Base-by-base conservation (phyloP, 2,329 filamentous ascomycete genomes). In the Colletotrichum noveboracense region DNA sequence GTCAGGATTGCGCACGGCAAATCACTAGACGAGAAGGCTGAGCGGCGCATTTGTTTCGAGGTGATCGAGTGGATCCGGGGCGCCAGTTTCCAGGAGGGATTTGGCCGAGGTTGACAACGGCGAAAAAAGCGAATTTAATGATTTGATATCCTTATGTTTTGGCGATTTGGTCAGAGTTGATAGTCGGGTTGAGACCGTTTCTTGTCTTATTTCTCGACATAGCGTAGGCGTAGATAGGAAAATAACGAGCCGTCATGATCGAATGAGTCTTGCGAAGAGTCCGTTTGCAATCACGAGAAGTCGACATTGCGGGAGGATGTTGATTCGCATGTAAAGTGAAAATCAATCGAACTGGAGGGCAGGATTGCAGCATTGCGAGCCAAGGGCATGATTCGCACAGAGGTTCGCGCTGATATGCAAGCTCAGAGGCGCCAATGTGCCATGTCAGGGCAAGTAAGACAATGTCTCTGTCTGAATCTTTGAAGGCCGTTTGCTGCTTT, bases 21-120 rank as follows among this genome's bases (percentile, higher is more conserved):
- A 80, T 84, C 85, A 30, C 82, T 95, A 77, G 92, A 93, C 76
- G 93, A 95, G 83, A 93, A 91, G 80, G 92, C 92, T 13, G 88
- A 96, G 82, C 89, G 95, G 75, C 88, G 96, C 77, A 86, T 98
- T 66, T 93, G 92, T 3, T 98, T 98, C 85, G 96, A 98, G 86
- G 92, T 98, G 77, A 91, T 94, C 70, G 96, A 98, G 85, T 97
- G 94, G 92, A 89, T 95, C 75, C 83, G 89, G 43, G 86, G 84
- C 21, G 87, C 86, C 7, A 85, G 81, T n/a, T 89, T 87, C 70
- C 84, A 80, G 67, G 83, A 84, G 28, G 80, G 78, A 8, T 80
- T 71, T 52, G 75, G 71, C 18, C 66, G 60, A 58, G 62, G 36
- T 28, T 73, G 48, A 70, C 28, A 24, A 36, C 24, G 48, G 26